These are phyloP conservation scores for Oemleria cerasiformis DNA, from an alignment of 306 rosid species.

Conservation along the genomic window DNA sequence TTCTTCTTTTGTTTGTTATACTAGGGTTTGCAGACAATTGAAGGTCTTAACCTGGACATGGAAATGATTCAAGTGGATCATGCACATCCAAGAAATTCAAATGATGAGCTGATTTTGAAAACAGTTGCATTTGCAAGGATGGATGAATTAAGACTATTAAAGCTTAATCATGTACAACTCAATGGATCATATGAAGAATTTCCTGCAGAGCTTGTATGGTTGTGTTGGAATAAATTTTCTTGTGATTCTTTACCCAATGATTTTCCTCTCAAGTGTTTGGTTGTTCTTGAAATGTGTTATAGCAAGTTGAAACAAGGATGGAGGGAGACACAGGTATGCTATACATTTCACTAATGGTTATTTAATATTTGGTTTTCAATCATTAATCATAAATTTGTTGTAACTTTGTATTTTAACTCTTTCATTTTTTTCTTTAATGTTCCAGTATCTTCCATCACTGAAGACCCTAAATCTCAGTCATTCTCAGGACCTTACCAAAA, in stretches of 20 bases:
- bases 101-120: neutral
- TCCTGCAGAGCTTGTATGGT: neutral
- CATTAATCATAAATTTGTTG: too few relatives aligned
- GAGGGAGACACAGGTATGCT: neutral
- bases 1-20: too few relatives aligned
- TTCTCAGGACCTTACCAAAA: too few relatives aligned
- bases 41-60: neutral
- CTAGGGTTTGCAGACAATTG: neutral
- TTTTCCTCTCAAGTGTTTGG: slow-evolving; percentile 6
- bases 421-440: too few relatives aligned
- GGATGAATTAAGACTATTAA: neutral
- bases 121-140: neutral
- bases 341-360: too few relatives aligned
- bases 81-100: neutral
- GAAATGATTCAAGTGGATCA: neutral
- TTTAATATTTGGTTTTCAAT: too few relatives aligned
- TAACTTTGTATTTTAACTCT: too few relatives aligned
- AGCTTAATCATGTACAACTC: slow-evolving; percentile 3
- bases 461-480: too few relatives aligned
- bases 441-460: too few relatives aligned
- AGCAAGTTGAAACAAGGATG: slow-evolving; percentile 7
- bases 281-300: slow-evolving; percentile 20
- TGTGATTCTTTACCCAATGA: slow-evolving; percentile 1
- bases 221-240: slow-evolving; percentile 19
- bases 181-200: neutral